Conservation (phyloP, 257 asterid genomes). For the Solanum ossicruentum region DNA sequence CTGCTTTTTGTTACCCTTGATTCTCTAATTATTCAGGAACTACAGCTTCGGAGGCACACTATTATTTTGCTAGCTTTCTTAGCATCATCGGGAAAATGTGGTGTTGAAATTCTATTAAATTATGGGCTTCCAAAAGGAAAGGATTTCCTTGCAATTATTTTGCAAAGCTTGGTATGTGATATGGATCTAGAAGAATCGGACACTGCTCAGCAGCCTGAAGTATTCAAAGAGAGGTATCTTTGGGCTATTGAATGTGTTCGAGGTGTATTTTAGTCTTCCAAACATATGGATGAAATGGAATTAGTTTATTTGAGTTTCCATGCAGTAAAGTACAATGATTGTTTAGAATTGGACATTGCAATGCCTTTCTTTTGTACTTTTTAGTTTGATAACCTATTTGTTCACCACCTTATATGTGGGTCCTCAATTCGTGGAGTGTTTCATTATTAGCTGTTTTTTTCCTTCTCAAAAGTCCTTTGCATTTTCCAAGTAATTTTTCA, state of each 20-base stretch:
- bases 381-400: background rate
- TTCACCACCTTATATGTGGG: background rate
- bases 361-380: background rate
- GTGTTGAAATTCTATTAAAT: constrained; percentile 49
- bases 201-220: constrained; percentile 29
- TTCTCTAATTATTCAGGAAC: constrained; percentile 44
- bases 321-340: background rate
- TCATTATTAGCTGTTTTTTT: background rate
- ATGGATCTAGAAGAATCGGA: constrained; percentile 46
- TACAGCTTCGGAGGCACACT: constrained; percentile 77
- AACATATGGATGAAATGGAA: background rate
- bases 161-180: constrained; percentile 58
- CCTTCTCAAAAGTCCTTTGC: background rate
- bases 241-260: background rate
- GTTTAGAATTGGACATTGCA: background rate
- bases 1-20: background rate
- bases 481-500: background rate
- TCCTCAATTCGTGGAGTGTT: background rate
- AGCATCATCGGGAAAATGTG: constrained; percentile 61
- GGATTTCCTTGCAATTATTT: constrained; percentile 45
- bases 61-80: constrained; percentile 71
- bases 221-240: constrained; percentile 56
- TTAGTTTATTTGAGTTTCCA: background rate
- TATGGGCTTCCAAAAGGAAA: constrained; percentile 36
- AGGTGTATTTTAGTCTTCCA: background rate